phyloP scores from a whole-genome alignment of 768 basidiomycete species.

The Russula sp. region DNA sequence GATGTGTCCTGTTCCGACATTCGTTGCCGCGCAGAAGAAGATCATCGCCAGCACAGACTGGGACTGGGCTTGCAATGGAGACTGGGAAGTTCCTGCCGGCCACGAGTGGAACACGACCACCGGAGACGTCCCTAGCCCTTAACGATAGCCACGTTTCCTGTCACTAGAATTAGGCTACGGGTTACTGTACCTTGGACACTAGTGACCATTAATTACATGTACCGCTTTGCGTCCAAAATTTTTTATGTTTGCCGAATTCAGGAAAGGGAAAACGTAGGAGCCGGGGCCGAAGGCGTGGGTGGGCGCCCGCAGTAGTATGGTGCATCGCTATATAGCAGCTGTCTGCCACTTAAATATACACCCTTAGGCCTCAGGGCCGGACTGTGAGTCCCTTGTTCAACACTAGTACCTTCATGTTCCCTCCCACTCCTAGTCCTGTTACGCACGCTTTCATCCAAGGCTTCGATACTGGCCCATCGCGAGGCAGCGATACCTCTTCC shows the following conservation, averaged over 20 bases:
- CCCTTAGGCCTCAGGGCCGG: not conserved
- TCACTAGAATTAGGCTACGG: not conserved
- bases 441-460: not conserved
- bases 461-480: not conserved
- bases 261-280: too few relatives aligned
- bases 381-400: not conserved
- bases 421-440: not conserved
- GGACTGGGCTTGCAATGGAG: conserved; percentile 65
- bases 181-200: not conserved
- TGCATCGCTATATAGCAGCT: not conserved
- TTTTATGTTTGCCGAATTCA: too few relatives aligned
- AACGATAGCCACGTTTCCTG: not conserved
- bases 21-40: conserved; percentile 63
- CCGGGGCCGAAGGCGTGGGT: too few relatives aligned
- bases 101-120: conserved; percentile 65
- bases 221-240: not conserved
- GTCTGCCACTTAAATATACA: not conserved
- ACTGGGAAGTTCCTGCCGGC: conserved; percentile 68
- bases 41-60: conserved; percentile 65
- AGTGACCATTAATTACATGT: not conserved
- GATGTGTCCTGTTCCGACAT: conserved; percentile 67
- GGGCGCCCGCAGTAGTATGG: too few relatives aligned
- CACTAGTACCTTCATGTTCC: not conserved
- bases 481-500: not conserved
- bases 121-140: conserved; percentile 48